Conservation (phyloP, 257 asterid genomes). For the Echites panduratus region DNA sequence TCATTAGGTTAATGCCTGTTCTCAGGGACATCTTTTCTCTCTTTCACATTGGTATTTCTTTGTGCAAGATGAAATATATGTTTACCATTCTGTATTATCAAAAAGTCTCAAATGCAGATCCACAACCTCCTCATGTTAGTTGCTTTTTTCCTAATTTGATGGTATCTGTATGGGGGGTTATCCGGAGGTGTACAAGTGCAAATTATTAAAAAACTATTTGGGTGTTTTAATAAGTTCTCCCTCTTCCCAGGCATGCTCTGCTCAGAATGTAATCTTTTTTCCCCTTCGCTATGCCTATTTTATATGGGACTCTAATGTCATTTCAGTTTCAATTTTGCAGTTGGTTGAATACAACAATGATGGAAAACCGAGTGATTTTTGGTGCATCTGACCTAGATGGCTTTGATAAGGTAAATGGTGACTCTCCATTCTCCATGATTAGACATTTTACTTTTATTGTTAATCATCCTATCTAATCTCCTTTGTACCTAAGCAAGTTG, state of each 20-base stretch:
- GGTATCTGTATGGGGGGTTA: background rate
- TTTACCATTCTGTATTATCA: background rate
- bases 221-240: background rate
- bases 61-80: too few relatives aligned
- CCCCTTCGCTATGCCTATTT: background rate
- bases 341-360: slow-evolving; percentile 92
- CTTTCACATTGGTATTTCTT: background rate
- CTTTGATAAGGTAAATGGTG: slow-evolving; percentile 57
- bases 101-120: background rate
- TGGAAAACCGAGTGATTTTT: slow-evolving; percentile 73
- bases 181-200: background rate
- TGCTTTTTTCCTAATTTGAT: background rate
- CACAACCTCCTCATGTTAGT: background rate
- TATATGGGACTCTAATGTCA: background rate
- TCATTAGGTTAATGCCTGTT: slow-evolving; percentile 1
- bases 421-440: background rate
- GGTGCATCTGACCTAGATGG: slow-evolving; percentile 59
- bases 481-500: background rate
- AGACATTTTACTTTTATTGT: slow-evolving; percentile 3
- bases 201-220: background rate
- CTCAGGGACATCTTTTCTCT: background rate
- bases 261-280: background rate
- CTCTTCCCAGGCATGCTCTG: background rate
- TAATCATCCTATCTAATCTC: background rate
- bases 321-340: slow-evolving; percentile 37